Evolutionary conservation across 1,284 basidiomycete genomes (phyloP).

Genomic region (Melampsora americana): DNA sequence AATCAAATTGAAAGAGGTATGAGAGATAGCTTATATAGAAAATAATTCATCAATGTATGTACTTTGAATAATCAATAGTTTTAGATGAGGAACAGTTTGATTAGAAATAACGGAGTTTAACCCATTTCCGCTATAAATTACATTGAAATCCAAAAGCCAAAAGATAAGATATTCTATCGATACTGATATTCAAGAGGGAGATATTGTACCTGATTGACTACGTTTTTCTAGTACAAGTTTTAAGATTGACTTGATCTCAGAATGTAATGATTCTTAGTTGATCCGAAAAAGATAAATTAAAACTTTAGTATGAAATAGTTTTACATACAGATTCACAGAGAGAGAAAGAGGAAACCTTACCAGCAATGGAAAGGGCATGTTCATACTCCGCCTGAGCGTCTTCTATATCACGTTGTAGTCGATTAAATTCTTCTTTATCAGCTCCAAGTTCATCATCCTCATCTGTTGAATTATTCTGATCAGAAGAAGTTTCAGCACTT

Average conservation of each 20-base stretch:
- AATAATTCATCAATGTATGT: too few relatives aligned
- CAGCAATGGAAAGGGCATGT: slow-evolving; percentile 17
- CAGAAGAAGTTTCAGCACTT: background rate
- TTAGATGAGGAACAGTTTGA: too few relatives aligned
- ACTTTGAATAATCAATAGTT: too few relatives aligned
- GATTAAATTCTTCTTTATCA: slow-evolving; percentile 22
- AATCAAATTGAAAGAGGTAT: too few relatives aligned
- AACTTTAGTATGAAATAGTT: background rate
- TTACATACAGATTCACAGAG: background rate
- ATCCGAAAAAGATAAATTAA: background rate
- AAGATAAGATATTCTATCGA: too few relatives aligned
- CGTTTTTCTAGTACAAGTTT: slow-evolving; percentile 14
- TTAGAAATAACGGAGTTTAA: too few relatives aligned
- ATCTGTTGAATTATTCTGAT: background rate
- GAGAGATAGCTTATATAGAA: too few relatives aligned
- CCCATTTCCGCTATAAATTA: too few relatives aligned
- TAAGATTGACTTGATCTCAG: slow-evolving; percentile 30
- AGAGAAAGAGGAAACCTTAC: background rate
- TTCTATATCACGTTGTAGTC: slow-evolving; percentile 23
- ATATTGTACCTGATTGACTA: background rate
- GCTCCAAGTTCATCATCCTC: slow-evolving; percentile 5
- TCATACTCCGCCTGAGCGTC: slow-evolving; percentile 27
- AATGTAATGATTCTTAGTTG: slow-evolving; percentile 11
- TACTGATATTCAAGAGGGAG: too few relatives aligned
- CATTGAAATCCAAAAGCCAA: too few relatives aligned